Conservation (phyloP, 2,329 filamentous ascomycete species). For the Blastomyces gilchristii region DNA sequence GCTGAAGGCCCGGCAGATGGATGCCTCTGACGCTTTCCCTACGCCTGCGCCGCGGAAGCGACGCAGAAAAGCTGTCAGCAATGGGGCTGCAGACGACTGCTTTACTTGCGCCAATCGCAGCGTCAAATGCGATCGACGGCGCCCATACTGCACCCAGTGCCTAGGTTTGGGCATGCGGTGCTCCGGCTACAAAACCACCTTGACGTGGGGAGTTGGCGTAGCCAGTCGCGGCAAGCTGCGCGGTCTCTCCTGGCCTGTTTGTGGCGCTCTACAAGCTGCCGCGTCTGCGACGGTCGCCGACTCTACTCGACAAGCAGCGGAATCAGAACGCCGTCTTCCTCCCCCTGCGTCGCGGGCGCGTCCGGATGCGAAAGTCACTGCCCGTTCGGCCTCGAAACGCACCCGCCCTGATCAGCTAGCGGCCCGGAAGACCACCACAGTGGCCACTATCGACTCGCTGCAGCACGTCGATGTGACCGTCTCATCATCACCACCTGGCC, state of each 20-base stretch:
- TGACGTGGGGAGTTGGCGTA: conserved; percentile 94
- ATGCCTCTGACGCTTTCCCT: neutral
- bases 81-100: conserved; percentile 87
- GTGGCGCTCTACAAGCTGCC: conserved; percentile 35
- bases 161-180: conserved; percentile 86
- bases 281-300: conserved; percentile 22
- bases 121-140: conserved; percentile 76
- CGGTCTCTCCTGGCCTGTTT: conserved; percentile 65
- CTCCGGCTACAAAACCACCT: conserved; percentile 88
- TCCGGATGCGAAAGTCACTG: neutral
- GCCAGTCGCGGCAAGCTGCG: conserved; percentile 91
- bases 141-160: conserved; percentile 92
- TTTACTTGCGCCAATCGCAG: conserved; percentile 81
- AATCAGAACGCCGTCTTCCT: neutral
- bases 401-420: neutral
- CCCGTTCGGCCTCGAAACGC: neutral
- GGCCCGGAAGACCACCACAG: neutral
- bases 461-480: neutral
- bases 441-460: neutral
- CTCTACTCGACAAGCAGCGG: neutral
- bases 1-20: conserved; percentile 1
- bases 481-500: neutral
- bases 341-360: neutral
- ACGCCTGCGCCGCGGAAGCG: conserved; percentile 48
- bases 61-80: conserved; percentile 76